Evolutionary conservation across 2,329 filamentous ascomycete species (phyloP).

Genomic region (Paecilomyces dactylethromorphus): DNA sequence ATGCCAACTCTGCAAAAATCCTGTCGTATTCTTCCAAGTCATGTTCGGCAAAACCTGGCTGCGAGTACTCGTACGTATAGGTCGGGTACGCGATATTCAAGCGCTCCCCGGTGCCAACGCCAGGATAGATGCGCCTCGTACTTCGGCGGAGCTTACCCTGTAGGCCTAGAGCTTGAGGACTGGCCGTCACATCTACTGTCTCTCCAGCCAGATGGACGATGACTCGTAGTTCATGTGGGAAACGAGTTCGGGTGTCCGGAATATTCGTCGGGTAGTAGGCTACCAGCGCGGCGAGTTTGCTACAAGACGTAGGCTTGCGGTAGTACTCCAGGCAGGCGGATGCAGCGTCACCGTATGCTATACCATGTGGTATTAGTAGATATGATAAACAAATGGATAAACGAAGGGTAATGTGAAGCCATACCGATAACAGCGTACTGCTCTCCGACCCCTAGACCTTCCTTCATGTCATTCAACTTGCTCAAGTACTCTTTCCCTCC

Average conservation of each 20-base stretch:
- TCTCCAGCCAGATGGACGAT: slow-evolving; percentile 52
- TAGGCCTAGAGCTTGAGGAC: slow-evolving; percentile 47
- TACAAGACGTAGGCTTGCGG: slow-evolving; percentile 49
- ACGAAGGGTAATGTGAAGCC: background rate
- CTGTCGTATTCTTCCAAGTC: slow-evolving; percentile 63
- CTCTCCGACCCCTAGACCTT: slow-evolving; percentile 51
- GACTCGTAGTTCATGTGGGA: slow-evolving; percentile 37
- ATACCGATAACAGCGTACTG: slow-evolving; percentile 58
- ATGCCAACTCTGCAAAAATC: slow-evolving; percentile 59
- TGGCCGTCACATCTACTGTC: slow-evolving; percentile 43
- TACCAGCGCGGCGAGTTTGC: slow-evolving; percentile 49
- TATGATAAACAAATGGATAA: background rate
- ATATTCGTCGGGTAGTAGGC: slow-evolving; percentile 59
- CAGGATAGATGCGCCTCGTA: slow-evolving; percentile 44
- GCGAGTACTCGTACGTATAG: slow-evolving; percentile 50
- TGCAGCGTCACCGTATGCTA: slow-evolving; percentile 59
- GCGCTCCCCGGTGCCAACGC: slow-evolving; percentile 45
- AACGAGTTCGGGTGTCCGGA: slow-evolving; percentile 39
- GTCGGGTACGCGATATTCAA: slow-evolving; percentile 25
- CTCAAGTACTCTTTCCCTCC: slow-evolving; percentile 46
- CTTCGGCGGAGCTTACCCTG: slow-evolving; percentile 45
- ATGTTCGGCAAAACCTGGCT: slow-evolving; percentile 64
- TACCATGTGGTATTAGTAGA: background rate
- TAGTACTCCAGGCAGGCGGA: slow-evolving; percentile 52
- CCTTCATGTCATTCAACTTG: slow-evolving; percentile 45